A percentile compares a stretch with the other conserved stretches of the same genome.
Conservation (phyloP, 441 rosid species). For the Gossypium trilobum region DNA sequence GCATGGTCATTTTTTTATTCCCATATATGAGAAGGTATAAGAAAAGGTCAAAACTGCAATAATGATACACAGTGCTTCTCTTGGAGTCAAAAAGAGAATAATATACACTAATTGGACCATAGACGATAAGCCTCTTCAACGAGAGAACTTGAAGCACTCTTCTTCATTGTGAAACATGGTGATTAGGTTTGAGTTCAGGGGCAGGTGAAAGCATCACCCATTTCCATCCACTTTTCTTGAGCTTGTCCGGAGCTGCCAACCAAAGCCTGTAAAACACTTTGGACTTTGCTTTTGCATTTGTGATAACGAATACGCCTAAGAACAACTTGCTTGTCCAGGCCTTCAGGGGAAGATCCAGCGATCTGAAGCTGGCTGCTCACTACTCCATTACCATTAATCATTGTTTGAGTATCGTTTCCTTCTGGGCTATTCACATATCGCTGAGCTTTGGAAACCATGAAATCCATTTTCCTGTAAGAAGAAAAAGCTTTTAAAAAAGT, state of each 20-base stretch:
- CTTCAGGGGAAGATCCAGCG: constrained; percentile 1
- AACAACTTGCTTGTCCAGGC: constrained; percentile 31
- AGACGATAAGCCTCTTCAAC: neutral
- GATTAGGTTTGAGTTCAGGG: constrained; percentile 24
- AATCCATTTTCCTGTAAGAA: constrained; percentile 27
- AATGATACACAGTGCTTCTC: neutral
- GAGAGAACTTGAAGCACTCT: neutral
- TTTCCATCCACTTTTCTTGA: constrained; percentile 28
- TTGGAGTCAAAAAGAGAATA: neutral
- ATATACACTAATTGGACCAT: neutral
- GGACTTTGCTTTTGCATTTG: constrained; percentile 30
- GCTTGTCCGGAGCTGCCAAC: constrained; percentile 14
- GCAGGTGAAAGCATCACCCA: constrained; percentile 37
- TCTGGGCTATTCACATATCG: constrained; percentile 10
- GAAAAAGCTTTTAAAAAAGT: neutral
- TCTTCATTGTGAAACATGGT: neutral
- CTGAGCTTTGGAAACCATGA: constrained; percentile 24
- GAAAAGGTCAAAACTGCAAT: neutral
- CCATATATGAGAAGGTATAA: no score
- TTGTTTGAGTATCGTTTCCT: constrained; percentile 12
- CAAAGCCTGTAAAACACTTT: constrained; percentile 27
- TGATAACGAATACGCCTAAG: constrained; percentile 47
- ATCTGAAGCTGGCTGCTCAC: constrained; percentile 36
- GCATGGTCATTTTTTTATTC: no score
- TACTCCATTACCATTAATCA: neutral